These are phyloP conservation scores for Pyricularia grisea DNA, from an alignment of 2,329 filamentous ascomycete species.

Conservation along the genomic window DNA sequence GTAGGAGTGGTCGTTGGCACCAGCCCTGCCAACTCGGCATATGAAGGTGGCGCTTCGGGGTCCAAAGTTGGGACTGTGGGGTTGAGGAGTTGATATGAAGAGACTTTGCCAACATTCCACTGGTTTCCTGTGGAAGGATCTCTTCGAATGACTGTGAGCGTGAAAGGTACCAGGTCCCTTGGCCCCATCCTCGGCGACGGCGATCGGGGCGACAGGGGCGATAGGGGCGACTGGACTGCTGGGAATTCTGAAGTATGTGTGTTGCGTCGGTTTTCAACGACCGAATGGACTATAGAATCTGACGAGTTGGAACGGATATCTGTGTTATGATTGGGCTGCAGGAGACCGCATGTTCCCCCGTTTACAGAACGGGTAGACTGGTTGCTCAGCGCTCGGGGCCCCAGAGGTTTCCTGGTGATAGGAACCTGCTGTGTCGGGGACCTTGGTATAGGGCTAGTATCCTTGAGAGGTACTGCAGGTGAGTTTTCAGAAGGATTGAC, in stretches of 20 bases:
- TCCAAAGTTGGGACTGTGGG: background rate
- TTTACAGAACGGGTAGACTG: background rate
- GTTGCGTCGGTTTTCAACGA: background rate
- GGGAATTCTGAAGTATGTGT: background rate
- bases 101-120: constrained; percentile 66
- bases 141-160: constrained; percentile 60
- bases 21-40: constrained; percentile 1
- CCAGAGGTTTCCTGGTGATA: constrained; percentile 5
- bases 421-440: background rate
- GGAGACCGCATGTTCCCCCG: background rate
- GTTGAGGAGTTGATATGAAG: constrained; percentile 28
- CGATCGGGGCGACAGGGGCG: constrained; percentile 23
- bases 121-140: constrained; percentile 60
- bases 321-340: background rate
- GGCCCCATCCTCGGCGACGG: constrained; percentile 26
- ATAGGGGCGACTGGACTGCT: constrained; percentile 11
- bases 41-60: background rate
- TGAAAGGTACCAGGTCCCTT: constrained; percentile 32
- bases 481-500: background rate
- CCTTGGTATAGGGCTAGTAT: background rate
- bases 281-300: background rate
- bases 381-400: constrained; percentile 8
- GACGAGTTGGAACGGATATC: background rate
- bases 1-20: background rate
- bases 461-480: background rate